Conservation (phyloP, 2,329 filamentous ascomycete species). For the Ilyonectria mors-panacis region DNA sequence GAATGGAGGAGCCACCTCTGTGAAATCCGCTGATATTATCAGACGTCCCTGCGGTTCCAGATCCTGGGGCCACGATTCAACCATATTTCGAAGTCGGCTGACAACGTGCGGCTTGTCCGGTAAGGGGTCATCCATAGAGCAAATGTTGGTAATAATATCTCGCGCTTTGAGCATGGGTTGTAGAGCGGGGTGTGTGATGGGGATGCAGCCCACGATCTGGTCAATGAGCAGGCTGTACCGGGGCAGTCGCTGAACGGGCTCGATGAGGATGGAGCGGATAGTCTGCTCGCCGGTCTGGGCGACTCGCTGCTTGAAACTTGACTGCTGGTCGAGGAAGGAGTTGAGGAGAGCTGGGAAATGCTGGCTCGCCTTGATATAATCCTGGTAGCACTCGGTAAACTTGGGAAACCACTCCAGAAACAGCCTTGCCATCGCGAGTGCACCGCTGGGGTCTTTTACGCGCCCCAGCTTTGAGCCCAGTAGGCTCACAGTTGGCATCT, state of each 20-base stretch:
- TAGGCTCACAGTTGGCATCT: constrained; percentile 64
- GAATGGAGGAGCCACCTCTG: constrained; percentile 83
- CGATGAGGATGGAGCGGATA: constrained; percentile 92
- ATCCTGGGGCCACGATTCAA: constrained; percentile 82
- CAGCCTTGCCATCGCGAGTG: constrained; percentile 82
- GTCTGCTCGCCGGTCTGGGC: constrained; percentile 90
- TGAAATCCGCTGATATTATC: constrained; percentile 84
- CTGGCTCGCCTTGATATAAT: constrained; percentile 93
- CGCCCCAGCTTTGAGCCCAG: constrained; percentile 62
- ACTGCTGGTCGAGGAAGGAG: constrained; percentile 83
- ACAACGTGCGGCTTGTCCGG: constrained; percentile 81
- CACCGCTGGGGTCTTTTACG: constrained; percentile 81
- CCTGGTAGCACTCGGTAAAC: constrained; percentile 91
- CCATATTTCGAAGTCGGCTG: constrained; percentile 81
- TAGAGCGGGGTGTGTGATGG: constrained; percentile 87
- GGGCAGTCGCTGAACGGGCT: constrained; percentile 94
- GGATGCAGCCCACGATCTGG: constrained; percentile 89
- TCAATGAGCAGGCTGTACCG: constrained; percentile 97
- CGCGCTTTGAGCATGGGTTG: constrained; percentile 88
- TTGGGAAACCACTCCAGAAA: constrained; percentile 94
- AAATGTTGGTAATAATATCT: constrained; percentile 96
- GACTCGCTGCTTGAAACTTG: constrained; percentile 85
- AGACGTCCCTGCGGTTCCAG: constrained; percentile 83
- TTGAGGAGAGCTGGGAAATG: constrained; percentile 88
- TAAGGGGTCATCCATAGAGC: constrained; percentile 84